A percentile compares a stretch with the other conserved stretches of the same genome.
These are phyloP conservation scores for Vigna trinervia DNA, from an alignment of 306 rosid species.

Conservation along the genomic window DNA sequence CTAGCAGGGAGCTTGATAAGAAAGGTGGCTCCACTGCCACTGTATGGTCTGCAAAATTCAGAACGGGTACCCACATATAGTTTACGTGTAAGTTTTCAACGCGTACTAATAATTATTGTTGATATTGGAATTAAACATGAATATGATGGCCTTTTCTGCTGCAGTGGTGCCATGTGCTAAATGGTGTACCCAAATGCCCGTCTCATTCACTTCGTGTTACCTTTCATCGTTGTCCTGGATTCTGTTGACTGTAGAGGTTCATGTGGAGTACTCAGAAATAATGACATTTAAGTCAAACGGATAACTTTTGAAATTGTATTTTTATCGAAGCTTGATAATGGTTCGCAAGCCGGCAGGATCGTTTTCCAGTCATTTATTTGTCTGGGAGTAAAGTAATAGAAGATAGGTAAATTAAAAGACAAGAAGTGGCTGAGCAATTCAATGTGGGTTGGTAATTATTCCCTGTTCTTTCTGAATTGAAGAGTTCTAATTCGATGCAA, in stretches of 20 bases:
- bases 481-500: slow-evolving; percentile 29
- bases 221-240: slow-evolving; percentile 21
- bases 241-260: slow-evolving; percentile 3
- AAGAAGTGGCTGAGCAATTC: background rate
- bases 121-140: slow-evolving; percentile 15
- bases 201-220: slow-evolving; percentile 25
- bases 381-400: slow-evolving; percentile 7
- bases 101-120: slow-evolving; percentile 16
- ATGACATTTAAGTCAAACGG: background rate
- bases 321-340: slow-evolving; percentile 1
- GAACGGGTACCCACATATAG: background rate
- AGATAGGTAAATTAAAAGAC: slow-evolving; percentile 6
- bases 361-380: background rate
- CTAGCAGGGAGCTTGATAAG: slow-evolving; percentile 30
- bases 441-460: slow-evolving; percentile 24
- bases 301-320: background rate
- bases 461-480: slow-evolving; percentile 2
- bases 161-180: slow-evolving; percentile 25
- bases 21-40: slow-evolving; percentile 32
- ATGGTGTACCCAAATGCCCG: slow-evolving; percentile 32
- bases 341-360: slow-evolving; percentile 1
- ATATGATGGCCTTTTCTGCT: slow-evolving; percentile 33
- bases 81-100: slow-evolving; percentile 13
- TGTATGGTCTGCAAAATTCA: slow-evolving; percentile 40
- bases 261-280: background rate